Evolutionary conservation across 2,329 filamentous ascomycete genomes (phyloP).

Genomic region (Pestalotiopsis sp.): DNA sequence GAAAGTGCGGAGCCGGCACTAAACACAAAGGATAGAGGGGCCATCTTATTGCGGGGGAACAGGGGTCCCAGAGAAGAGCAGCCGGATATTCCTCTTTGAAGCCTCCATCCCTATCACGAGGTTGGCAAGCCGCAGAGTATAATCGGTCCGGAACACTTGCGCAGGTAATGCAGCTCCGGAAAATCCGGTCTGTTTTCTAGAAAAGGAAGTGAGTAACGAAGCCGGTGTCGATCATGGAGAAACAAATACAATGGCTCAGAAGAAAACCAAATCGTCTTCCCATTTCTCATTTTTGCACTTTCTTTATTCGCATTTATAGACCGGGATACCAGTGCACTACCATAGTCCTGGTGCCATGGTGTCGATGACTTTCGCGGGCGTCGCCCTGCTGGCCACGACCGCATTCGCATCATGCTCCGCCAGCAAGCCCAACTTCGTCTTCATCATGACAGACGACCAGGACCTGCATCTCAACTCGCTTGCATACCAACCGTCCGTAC

Average conservation of each 20-base stretch:
- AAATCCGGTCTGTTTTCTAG: not conserved
- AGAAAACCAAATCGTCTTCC: not conserved
- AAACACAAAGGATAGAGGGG: not conserved
- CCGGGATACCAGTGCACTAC: not conserved
- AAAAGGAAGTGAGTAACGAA: not conserved
- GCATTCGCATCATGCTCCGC: not conserved
- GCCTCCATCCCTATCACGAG: not conserved
- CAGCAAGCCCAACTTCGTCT: slow-evolving; percentile 58
- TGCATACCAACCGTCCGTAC: slow-evolving; percentile 60
- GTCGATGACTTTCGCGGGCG: not conserved
- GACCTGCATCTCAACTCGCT: slow-evolving; percentile 64
- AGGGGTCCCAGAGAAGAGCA: not conserved
- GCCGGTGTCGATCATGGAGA: too few species aligned
- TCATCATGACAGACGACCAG: slow-evolving; percentile 71
- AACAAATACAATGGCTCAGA: too few species aligned
- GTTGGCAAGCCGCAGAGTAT: not conserved
- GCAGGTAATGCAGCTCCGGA: not conserved
- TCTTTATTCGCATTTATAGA: not conserved
- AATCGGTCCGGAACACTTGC: too few species aligned
- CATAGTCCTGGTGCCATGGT: not conserved
- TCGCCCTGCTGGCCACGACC: not conserved
- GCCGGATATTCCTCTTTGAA: not conserved
- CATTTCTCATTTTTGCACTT: too few species aligned
- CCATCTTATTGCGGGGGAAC: not conserved
- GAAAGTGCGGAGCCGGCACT: not conserved